Percentiles rank a stretch among this genome's conserved stretches.
These are phyloP conservation scores for Phoenix roebelenii DNA, from an alignment of 176 grass and related monocot genomes.

Conservation along the genomic window DNA sequence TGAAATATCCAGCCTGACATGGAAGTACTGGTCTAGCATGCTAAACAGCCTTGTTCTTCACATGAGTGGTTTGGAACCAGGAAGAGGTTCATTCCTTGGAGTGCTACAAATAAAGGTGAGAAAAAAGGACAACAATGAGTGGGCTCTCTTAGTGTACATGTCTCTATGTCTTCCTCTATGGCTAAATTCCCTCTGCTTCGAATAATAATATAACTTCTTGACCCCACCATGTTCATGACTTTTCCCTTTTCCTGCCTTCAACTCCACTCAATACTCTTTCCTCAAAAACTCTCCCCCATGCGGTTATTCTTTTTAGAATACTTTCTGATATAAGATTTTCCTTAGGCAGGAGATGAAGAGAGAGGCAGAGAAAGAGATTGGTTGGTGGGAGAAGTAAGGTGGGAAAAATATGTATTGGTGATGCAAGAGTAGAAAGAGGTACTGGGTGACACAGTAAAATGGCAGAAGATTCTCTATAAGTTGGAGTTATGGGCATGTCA, in stretches of 20 bases:
- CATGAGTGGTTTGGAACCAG: no score
- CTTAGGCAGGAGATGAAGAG: conserved; percentile 11
- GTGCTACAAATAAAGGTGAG: no score
- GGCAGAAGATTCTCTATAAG: neutral
- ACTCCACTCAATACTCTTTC: conserved; percentile 49
- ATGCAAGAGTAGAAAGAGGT: neutral
- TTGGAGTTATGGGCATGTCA: conserved; percentile 63
- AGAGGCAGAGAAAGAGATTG: neutral
- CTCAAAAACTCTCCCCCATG: conserved; percentile 13
- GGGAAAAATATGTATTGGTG: no score
- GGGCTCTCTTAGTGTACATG: conserved; percentile 33
- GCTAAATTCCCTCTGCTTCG: conserved; percentile 28
- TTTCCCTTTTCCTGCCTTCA: conserved; percentile 75
- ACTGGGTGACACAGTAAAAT: conserved; percentile 2
- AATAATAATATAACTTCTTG: conserved; percentile 30
- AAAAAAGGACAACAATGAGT: conserved; percentile 14
- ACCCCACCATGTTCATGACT: conserved; percentile 40
- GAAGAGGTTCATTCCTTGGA: no score
- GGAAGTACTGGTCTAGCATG: no score
- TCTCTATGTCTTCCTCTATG: conserved; percentile 29
- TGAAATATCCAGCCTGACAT: no score
- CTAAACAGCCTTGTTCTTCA: no score
- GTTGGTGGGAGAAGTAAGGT: no score
- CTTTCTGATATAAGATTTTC: conserved; percentile 6
- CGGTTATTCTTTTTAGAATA: neutral